Percentiles rank a stretch among this genome's conserved stretches.
Evolutionary conservation across 768 basidiomycete genomes (phyloP).

Genomic region (Mycena chlorophos): DNA sequence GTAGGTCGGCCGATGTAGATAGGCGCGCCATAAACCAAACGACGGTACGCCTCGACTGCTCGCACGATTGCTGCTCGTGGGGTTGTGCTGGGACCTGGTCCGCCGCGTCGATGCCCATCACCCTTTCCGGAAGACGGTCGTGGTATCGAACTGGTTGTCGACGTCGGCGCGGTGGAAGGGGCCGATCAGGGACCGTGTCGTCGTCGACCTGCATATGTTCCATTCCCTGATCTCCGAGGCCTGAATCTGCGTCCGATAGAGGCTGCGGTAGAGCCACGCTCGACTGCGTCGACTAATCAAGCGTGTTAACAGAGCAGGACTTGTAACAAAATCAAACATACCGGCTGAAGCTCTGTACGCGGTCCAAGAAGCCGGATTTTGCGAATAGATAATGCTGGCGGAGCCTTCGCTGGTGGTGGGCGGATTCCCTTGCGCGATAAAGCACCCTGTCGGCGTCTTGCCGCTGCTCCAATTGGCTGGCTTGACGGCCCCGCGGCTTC

Average conservation of each 20-base stretch:
- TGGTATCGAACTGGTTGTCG: not conserved
- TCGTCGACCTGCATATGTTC: not conserved
- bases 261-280: too few relatives aligned
- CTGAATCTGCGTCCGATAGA: too few relatives aligned
- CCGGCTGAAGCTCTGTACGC: not conserved
- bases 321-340: not conserved
- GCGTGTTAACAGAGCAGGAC: not conserved
- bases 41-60: too few relatives aligned
- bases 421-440: too few relatives aligned
- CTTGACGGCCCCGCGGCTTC: too few relatives aligned
- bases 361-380: not conserved
- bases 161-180: not conserved
- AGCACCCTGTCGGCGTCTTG: too few relatives aligned
- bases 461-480: too few relatives aligned
- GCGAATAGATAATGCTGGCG: not conserved
- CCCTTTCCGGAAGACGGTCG: not conserved
- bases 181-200: not conserved
- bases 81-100: too few relatives aligned
- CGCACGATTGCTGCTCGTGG: too few relatives aligned
- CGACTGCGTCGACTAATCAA: too few relatives aligned
- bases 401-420: not conserved
- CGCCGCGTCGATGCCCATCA: not conserved
- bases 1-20: constrained; percentile 16
- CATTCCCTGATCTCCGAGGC: not conserved
- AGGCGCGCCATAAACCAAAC: constrained; percentile 11